Conservation (phyloP, 306 rosid species). For the Inga laurina region DNA sequence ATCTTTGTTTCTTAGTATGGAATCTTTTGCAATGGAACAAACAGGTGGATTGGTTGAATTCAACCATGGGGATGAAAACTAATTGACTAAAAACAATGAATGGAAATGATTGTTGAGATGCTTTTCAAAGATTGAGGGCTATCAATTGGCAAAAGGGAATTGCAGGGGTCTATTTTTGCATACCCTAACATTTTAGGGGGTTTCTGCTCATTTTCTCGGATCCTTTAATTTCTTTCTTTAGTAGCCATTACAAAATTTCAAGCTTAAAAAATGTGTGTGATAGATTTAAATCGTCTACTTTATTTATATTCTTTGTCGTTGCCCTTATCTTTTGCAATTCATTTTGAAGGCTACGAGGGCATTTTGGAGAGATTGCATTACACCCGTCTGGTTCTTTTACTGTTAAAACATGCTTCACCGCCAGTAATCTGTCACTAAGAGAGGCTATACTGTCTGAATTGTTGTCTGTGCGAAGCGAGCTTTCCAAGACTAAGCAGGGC, state of each 20-base stretch:
- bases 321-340: slow-evolving; percentile 29
- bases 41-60: neutral
- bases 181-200: neutral
- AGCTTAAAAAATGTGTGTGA: slow-evolving; percentile 13
- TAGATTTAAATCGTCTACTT: neutral
- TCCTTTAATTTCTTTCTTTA: neutral
- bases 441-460: slow-evolving; percentile 87
- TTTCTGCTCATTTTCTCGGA: neutral
- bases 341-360: slow-evolving; percentile 66
- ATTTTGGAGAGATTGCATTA: slow-evolving; percentile 83
- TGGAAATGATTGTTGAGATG: neutral
- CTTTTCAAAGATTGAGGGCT: neutral
- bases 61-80: neutral
- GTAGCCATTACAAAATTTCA: neutral
- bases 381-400: slow-evolving; percentile 71
- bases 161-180: neutral
- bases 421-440: slow-evolving; percentile 67
- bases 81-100: neutral
- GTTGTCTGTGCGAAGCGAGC: slow-evolving; percentile 59
- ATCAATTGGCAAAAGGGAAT: neutral
- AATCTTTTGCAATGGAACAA: neutral
- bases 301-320: slow-evolving; percentile 9
- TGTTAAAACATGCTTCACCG: slow-evolving; percentile 73
- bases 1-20: neutral
- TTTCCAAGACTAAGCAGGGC: slow-evolving; percentile 88